Conservation (phyloP, 345 rosid genomes). For the Murraya koenigii region DNA sequence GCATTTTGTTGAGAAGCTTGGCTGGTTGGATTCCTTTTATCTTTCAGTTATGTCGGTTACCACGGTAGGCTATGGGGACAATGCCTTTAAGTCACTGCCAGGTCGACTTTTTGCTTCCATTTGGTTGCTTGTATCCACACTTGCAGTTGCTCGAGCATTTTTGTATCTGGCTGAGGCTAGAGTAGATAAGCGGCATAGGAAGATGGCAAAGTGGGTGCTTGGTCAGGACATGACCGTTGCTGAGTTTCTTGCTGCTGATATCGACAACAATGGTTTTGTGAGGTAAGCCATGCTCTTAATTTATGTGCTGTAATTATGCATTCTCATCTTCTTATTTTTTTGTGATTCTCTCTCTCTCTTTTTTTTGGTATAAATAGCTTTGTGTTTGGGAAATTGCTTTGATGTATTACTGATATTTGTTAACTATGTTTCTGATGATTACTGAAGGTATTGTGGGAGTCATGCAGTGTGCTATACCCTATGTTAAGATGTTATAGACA, state of each 20-base stretch:
- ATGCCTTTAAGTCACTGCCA: slow-evolving; percentile 57
- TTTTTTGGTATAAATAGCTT: not conserved
- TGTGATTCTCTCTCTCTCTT: not conserved
- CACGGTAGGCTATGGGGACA: slow-evolving; percentile 87
- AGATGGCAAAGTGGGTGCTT: slow-evolving; percentile 72
- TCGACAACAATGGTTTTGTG: slow-evolving; percentile 74
- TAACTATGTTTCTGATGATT: not conserved
- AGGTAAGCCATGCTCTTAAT: slow-evolving; percentile 44
- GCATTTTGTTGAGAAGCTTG: slow-evolving; percentile 76
- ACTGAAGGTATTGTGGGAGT: not conserved
- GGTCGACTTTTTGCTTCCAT: slow-evolving; percentile 81
- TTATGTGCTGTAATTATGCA: not conserved
- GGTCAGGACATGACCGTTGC: slow-evolving; percentile 78
- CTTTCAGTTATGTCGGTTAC: slow-evolving; percentile 96
- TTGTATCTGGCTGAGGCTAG: slow-evolving; percentile 81
- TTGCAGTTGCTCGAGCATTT: slow-evolving; percentile 85
- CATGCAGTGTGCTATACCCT: not conserved
- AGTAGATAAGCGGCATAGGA: slow-evolving; percentile 85
- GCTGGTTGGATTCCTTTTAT: slow-evolving; percentile 85
- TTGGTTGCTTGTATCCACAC: slow-evolving; percentile 90
- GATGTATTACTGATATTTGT: not conserved
- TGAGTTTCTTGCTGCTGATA: slow-evolving; percentile 85
- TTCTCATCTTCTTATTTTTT: slow-evolving; percentile 6
- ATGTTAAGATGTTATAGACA: not conserved
- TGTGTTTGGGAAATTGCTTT: not conserved